Base-by-base conservation (phyloP, 495 filamentous ascomycete genomes). In the Glutinoglossum americanum region DNA sequence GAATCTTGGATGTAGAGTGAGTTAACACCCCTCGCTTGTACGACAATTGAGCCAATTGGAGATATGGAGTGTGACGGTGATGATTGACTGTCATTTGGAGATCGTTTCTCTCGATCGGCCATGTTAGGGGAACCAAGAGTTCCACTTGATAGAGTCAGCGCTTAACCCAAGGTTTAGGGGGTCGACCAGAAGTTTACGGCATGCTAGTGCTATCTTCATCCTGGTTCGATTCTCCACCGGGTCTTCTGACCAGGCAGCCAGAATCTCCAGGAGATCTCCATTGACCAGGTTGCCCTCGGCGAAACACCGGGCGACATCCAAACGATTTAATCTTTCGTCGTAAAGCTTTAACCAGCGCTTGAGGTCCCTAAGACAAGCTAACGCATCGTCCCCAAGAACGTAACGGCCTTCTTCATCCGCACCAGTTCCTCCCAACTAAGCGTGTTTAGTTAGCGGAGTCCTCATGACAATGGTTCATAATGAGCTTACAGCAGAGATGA, bases 331-430 rank as follows among this genome's bases (percentile, higher is more conserved):
- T 67, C 92, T 93, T 65, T 94, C 84, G 66, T 99, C 93, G 74
- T 93, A 93, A 58, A 94, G 75, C 65, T 84, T 88, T 63, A 99
- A 71, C 93, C 93, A 97, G 76, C 80, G 82, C 62, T 87, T 88
- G 45, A 97, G 75, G 69, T 99, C 93, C 55, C 89, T 85, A 57
- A 99, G 74, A 69, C 87, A 89, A 54, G 89, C 86, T 61, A 93
- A 69, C 8, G 93, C 89, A 68, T 96, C 90, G 66, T 97, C 89
- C 64, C 93, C 93, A 51, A 97, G 80, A 7, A 83, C 75, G 69
- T 99, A 99, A 58, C 74, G 74, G 49, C 85, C 87, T 55, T 84
- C 84, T 68, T 87, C 80, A 65, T 85, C 85, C 33, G 82, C 78
- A 64, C 86, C 82, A 63, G 80, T 80, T 26, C 93, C 92, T 68